Base-by-base conservation (phyloP, 2,329 filamentous ascomycete genomes). In the Alternaria consortialis region DNA sequence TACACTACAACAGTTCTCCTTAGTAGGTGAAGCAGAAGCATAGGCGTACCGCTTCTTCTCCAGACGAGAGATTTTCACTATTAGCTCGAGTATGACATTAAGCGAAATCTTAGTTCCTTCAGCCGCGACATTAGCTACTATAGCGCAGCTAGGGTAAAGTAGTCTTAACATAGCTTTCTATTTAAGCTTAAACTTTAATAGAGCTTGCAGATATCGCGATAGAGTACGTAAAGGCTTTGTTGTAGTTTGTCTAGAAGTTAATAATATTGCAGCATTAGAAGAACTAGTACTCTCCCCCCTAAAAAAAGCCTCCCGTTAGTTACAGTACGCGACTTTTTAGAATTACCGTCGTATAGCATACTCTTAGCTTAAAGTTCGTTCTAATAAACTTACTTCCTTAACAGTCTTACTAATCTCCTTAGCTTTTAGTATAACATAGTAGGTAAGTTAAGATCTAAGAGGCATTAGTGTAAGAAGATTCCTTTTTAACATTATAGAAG, bases 271-370 rank as follows among this genome's bases (percentile, higher is more conserved):
- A 5, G 7, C 9, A 42, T 43, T 4, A 11, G n/a, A 17, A 50
- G 29, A 13, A 13, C 5, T 27, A n/a, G 32, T 34, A 39, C n/a
- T n/a, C n/a, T n/a, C 27, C 44, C 43, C 34, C 20, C 36, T n/a
- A 9, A 56, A 56, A 13, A 56, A 56, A 23, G n/a, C 44, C 44
- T 56, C 44, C n/a, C 54, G 54, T 25, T 56, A 25, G 27, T 23
- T 56, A 50, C 44, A 7, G 25, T 50, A 56, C 23, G 54, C 54
- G 15, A 40, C 9, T 12, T 25, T 50, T 50, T 44, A 36, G 2
- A 27, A 56, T 51, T 56, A 44, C 25, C 54, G 32, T 56, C 44
- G 43, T 27, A 56, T n/a, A 32, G 43, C 54, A 56, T 56, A 56
- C 23, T 56, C 43, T 43, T 56, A 4, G 17, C 25, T 56, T 43